Evolutionary conservation across 345 rosid species (phyloP).

Genomic region (Brassica incana): DNA sequence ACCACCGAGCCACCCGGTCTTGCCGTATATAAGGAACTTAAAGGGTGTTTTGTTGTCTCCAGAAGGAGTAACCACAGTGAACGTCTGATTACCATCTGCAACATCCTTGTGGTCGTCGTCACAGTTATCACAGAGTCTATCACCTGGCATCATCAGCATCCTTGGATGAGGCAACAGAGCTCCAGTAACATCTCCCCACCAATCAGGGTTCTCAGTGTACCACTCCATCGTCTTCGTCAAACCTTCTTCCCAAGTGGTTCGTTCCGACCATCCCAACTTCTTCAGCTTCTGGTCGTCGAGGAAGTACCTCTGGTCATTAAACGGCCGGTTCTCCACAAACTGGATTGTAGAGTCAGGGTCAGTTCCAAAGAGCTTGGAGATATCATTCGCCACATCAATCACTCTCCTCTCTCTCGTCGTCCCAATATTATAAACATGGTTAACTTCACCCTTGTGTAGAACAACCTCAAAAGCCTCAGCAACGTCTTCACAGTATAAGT

Average conservation of each 20-base stretch:
- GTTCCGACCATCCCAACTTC: slow-evolving; percentile 78
- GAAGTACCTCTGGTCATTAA: slow-evolving; percentile 91
- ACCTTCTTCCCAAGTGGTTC: slow-evolving; percentile 83
- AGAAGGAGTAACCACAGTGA: slow-evolving; percentile 62
- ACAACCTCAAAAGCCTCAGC: slow-evolving; percentile 90
- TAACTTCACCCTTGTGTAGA: slow-evolving; percentile 90
- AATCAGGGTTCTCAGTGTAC: slow-evolving; percentile 81
- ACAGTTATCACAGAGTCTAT: slow-evolving; percentile 62
- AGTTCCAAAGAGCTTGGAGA: slow-evolving; percentile 68
- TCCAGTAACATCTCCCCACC: slow-evolving; percentile 97
- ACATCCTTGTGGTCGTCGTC: slow-evolving; percentile 50
- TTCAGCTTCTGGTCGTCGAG: slow-evolving; percentile 85
- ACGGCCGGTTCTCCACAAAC: slow-evolving; percentile 83
- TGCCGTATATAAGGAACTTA: slow-evolving; percentile 83
- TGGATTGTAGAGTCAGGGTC: slow-evolving; percentile 66
- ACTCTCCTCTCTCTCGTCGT: slow-evolving; percentile 90
- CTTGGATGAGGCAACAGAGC: slow-evolving; percentile 86
- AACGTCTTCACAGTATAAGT: slow-evolving; percentile 84
- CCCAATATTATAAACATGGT: slow-evolving; percentile 84
- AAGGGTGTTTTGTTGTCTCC: slow-evolving; percentile 45
- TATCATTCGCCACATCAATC: slow-evolving; percentile 78
- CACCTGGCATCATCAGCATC: slow-evolving; percentile 89
- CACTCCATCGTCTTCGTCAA: slow-evolving; percentile 74
- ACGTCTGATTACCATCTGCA: slow-evolving; percentile 49
- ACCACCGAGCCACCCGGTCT: slow-evolving; percentile 95